phyloP scores from a whole-genome alignment of 179 eudicot genomes.

The Nepenthes alata region DNA sequence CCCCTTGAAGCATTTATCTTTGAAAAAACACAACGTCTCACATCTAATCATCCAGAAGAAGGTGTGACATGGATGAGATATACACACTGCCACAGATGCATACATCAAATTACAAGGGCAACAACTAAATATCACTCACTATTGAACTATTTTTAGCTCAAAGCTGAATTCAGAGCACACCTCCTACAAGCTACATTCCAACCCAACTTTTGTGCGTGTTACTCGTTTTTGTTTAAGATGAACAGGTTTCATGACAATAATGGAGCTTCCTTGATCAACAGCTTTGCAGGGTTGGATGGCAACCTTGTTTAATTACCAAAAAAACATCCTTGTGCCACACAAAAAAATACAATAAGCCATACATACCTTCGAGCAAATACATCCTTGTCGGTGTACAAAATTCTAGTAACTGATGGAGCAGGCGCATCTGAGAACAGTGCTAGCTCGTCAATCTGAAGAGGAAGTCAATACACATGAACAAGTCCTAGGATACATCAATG shows the following conservation, averaged over 20 bases:
- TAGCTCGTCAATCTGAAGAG: slow-evolving; percentile 69
- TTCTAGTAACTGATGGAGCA: slow-evolving; percentile 78
- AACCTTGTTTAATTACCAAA: slow-evolving; percentile 1
- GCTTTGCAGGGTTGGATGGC: too few species aligned
- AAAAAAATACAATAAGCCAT: not conserved
- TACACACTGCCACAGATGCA: too few species aligned
- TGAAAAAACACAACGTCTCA: too few species aligned
- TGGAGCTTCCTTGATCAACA: not conserved
- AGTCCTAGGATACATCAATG: too few species aligned
- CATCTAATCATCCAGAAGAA: too few species aligned
- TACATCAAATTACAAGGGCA: too few species aligned
- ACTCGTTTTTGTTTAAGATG: not conserved
- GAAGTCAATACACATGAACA: not conserved
- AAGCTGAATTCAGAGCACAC: too few species aligned
- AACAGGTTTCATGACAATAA: not conserved
- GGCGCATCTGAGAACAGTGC: slow-evolving; percentile 85
- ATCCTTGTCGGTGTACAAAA: slow-evolving; percentile 78
- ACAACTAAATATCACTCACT: too few species aligned
- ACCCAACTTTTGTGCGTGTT: not conserved
- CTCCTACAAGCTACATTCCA: too few species aligned
- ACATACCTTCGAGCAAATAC: slow-evolving; percentile 71
- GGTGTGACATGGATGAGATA: too few species aligned
- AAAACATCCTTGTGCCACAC: not conserved
- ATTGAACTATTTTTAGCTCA: too few species aligned
- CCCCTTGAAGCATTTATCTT: too few species aligned